Evolutionary conservation across 208 protist species (phyloP).

Genomic region (Porcisia deanei): DNA sequence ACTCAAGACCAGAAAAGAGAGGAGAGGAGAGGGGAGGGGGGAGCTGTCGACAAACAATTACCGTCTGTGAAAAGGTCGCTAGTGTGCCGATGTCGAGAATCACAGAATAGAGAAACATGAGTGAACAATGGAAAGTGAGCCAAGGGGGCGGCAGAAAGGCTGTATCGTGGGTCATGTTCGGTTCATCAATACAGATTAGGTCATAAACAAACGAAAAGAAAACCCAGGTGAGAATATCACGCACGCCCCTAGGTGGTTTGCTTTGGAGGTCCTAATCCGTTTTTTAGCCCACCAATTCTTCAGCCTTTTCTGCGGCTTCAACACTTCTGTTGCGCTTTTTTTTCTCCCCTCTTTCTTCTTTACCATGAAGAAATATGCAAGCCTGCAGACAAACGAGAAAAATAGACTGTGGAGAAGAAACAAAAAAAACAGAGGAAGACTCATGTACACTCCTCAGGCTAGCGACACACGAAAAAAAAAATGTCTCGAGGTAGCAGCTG

Average conservation of each 20-base stretch:
- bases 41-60: background rate
- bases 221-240: background rate
- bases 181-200: background rate
- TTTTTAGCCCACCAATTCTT: background rate
- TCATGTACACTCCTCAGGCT: background rate
- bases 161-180: background rate
- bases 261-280: background rate
- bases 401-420: background rate
- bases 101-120: background rate
- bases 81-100: background rate
- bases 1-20: background rate
- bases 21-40: background rate
- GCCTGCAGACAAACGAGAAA: background rate
- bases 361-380: background rate
- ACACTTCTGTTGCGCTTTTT: background rate
- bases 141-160: background rate
- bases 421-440: background rate
- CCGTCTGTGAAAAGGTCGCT: background rate
- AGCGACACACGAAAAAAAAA: conserved; percentile 10
- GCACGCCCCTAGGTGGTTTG: background rate
- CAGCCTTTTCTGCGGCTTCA: background rate
- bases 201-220: background rate
- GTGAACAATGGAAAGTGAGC: background rate
- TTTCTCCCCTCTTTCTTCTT: no score
- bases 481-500: background rate